A percentile compares a stretch with the other conserved stretches of the same genome.
Evolutionary conservation across 2,329 filamentous ascomycete species (phyloP).

Genomic region (Hawksworthiomyces lignivorus): DNA sequence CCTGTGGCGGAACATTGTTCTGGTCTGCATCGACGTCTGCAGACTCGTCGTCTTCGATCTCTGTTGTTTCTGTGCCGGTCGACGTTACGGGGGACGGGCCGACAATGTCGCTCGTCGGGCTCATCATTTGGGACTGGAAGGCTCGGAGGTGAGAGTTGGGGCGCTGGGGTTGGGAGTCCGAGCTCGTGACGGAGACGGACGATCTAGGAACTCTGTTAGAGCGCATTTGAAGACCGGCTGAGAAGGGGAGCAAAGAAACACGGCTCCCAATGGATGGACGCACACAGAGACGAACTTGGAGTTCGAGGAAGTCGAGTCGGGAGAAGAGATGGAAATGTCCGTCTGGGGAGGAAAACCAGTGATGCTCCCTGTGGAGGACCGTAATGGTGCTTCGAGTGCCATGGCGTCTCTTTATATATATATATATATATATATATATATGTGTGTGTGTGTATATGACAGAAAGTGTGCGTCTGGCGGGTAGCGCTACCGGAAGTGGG

Average conservation of each 20-base stretch:
- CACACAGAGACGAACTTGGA: constrained; percentile 47
- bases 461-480: too few relatives aligned
- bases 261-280: constrained; percentile 33
- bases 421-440: neutral
- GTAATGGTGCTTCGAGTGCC: constrained; percentile 55
- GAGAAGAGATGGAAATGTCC: constrained; percentile 48
- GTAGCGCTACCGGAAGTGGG: too few relatives aligned
- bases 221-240: neutral
- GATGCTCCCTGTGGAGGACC: constrained; percentile 53
- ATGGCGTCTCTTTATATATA: constrained; percentile 26
- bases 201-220: constrained; percentile 23
- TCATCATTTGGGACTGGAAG: constrained; percentile 46
- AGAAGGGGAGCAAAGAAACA: constrained; percentile 21
- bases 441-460: too few relatives aligned
- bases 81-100: constrained; percentile 81
- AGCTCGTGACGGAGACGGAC: constrained; percentile 26
- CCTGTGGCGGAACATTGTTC: constrained; percentile 27
- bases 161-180: constrained; percentile 42
- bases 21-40: neutral
- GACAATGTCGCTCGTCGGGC: constrained; percentile 61
- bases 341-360: constrained; percentile 44
- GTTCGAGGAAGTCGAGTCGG: constrained; percentile 41
- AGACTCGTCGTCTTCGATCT: constrained; percentile 69
- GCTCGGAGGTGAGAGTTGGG: constrained; percentile 42
- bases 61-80: constrained; percentile 73